These are phyloP conservation scores for Takakia lepidozioides DNA, from an alignment of 225 moss, liverwort and hornwort genomes.

Conservation along the genomic window DNA sequence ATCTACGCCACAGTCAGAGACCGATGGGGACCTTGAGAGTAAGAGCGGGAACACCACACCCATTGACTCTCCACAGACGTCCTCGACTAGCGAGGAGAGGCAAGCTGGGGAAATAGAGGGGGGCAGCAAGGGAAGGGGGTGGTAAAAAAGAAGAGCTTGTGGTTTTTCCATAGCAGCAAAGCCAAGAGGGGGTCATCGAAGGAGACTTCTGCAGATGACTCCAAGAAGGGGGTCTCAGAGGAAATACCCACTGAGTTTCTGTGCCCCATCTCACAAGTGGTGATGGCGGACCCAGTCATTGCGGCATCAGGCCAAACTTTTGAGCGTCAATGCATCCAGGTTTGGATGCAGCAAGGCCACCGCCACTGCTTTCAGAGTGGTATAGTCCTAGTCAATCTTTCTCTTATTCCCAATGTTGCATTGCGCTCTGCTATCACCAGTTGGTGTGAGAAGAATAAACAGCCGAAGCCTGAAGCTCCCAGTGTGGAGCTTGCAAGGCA, in stretches of 20 bases:
- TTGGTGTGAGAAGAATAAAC: constrained; percentile 46
- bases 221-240: too few species aligned
- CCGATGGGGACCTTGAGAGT: too few species aligned
- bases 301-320: constrained; percentile 1
- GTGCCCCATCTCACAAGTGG: constrained; percentile 2
- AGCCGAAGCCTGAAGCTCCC: constrained; percentile 26
- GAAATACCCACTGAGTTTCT: not conserved
- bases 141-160: too few species aligned
- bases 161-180: too few species aligned
- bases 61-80: too few species aligned
- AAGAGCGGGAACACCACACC: too few species aligned
- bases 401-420: constrained; percentile 40
- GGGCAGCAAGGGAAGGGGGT: too few species aligned
- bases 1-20: too few species aligned
- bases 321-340: constrained; percentile 3
- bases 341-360: not conserved
- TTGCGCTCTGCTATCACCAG: constrained; percentile 32
- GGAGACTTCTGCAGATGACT: too few species aligned
- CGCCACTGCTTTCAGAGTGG: constrained; percentile 43
- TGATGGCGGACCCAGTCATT: constrained; percentile 7
- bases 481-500: constrained; percentile 21
- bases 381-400: constrained; percentile 22
- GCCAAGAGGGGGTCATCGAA: too few species aligned
- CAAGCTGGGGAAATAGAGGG: too few species aligned
- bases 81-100: too few species aligned